These are phyloP conservation scores for Penicillium carneum DNA, from an alignment of 2,329 filamentous ascomycete species.

Conservation along the genomic window DNA sequence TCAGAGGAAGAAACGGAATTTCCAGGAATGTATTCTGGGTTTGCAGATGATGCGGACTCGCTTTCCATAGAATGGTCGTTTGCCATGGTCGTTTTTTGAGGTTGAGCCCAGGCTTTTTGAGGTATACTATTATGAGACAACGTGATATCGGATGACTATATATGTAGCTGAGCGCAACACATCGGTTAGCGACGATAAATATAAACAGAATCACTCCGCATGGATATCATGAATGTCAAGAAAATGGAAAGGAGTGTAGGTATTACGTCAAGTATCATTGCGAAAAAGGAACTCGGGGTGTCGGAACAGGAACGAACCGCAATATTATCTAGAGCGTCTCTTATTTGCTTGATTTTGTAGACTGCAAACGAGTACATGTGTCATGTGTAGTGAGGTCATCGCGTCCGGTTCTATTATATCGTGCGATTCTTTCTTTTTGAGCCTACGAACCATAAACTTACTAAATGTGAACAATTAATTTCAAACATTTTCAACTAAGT, in stretches of 20 bases:
- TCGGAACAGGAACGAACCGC: constrained; percentile 20
- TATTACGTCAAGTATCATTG: constrained; percentile 32
- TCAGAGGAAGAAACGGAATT: constrained; percentile 2
- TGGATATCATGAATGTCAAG: neutral
- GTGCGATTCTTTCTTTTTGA: neutral
- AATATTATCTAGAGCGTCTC: neutral
- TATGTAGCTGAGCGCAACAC: neutral
- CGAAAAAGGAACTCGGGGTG: constrained; percentile 13
- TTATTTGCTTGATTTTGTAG: neutral
- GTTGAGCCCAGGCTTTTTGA: neutral
- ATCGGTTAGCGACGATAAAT: too few relatives aligned
- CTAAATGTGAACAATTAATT: neutral
- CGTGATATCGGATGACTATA: neutral
- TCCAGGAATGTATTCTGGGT: neutral
- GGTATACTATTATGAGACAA: neutral
- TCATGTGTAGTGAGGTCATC: neutral
- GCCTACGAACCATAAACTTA: neutral
- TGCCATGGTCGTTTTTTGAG: neutral
- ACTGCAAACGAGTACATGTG: neutral
- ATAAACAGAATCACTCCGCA: neutral
- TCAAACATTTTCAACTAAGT: rapidly evolving
- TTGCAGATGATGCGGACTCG: neutral
- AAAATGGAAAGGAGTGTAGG: neutral
- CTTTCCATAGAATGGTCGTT: neutral
- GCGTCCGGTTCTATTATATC: neutral